A percentile compares a stretch with the other conserved stretches of the same genome.
Conservation (phyloP, 495 filamentous ascomycete species). For the Daldinia decipiens region DNA sequence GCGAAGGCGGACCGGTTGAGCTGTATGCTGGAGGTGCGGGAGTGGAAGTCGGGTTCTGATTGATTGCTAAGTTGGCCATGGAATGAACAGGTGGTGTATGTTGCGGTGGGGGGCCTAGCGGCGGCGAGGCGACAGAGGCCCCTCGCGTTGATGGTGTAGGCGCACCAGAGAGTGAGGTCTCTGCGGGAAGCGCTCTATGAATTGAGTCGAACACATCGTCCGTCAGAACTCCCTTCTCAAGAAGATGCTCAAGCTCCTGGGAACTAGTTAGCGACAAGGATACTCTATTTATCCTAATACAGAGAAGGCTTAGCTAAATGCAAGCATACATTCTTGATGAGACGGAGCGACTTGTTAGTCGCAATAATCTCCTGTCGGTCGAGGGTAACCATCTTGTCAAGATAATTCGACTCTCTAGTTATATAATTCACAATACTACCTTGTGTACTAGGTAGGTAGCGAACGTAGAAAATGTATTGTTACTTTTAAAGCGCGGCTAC, state of each 20-base stretch:
- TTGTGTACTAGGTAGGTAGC: background rate
- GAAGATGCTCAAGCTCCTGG: constrained; percentile 92
- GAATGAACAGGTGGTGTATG: constrained; percentile 54
- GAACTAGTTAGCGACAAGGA: constrained; percentile 14
- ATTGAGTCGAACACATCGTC: constrained; percentile 76
- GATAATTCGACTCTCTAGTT: background rate
- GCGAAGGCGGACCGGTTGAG: constrained; percentile 63
- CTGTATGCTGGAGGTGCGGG: constrained; percentile 59
- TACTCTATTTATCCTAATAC: background rate
- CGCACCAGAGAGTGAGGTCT: constrained; percentile 64
- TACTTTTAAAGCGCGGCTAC: background rate
- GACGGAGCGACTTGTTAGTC: constrained; percentile 85
- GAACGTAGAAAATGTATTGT: background rate
- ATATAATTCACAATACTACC: too few species aligned
- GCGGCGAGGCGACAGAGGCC: constrained; percentile 43
- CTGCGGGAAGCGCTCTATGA: constrained; percentile 74
- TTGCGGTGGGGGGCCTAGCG: constrained; percentile 48
- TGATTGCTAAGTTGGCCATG: constrained; percentile 57
- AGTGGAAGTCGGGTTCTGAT: constrained; percentile 42
- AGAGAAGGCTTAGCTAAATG: background rate
- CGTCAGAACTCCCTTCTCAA: constrained; percentile 78
- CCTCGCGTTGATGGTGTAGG: constrained; percentile 53
- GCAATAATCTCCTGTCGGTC: constrained; percentile 62
- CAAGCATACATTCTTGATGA: constrained; percentile 76
- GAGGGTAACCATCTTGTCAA: constrained; percentile 53